Evolutionary conservation across 2,329 filamentous ascomycete species (phyloP), one percentile per base, ranked within the genome.

Genomic region (Tolypocladium tropicale): DNA sequence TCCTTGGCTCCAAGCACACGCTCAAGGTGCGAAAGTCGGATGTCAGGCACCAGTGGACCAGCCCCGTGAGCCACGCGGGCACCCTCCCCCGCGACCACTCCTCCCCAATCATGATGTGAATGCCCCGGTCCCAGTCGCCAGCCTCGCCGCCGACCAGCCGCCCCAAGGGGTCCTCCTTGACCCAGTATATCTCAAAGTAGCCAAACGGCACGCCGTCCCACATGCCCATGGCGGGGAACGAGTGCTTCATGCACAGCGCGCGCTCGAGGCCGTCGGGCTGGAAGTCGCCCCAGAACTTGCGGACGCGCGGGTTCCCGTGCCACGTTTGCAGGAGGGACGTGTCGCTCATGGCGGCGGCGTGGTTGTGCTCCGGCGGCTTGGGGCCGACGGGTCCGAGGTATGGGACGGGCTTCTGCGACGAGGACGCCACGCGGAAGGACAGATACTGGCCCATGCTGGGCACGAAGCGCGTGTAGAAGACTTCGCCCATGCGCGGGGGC

Each of bases 151-250:
- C 79, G 4, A 95, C 71, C 60, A 90, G 78, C 52, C 78, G 80
- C 0, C 89, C 90, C 1, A 99, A 70, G 0, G 78, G 74, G 66
- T 97, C 94, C 68, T 99, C 94, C 66, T 95, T 96, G 4, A 94
- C 90, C 93, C 94, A 99, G 74, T 99, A 99, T 36, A 99, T 81
- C 74, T 99, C 94, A 68, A 99, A 96, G 69, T 95, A 99, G 0
- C 91, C 94, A 73, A 97, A 99, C 0, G 93, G 93, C 58, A 93
- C 87, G 12, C 90, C 92, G 63, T 97, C 90, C 89, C 93, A 99
- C 68, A 91, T 86, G 1, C 89, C 94, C 58, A 97, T 93, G 0
- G 86, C 90, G 0, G 94, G 94, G 70, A 97, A 96, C 10, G 86
- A 90, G 70, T 96, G 88, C 21, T 79, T 78, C 23, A 79, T 84